These are phyloP conservation scores for Collybia sp. DNA, from an alignment of 768 basidiomycete species.

Conservation along the genomic window DNA sequence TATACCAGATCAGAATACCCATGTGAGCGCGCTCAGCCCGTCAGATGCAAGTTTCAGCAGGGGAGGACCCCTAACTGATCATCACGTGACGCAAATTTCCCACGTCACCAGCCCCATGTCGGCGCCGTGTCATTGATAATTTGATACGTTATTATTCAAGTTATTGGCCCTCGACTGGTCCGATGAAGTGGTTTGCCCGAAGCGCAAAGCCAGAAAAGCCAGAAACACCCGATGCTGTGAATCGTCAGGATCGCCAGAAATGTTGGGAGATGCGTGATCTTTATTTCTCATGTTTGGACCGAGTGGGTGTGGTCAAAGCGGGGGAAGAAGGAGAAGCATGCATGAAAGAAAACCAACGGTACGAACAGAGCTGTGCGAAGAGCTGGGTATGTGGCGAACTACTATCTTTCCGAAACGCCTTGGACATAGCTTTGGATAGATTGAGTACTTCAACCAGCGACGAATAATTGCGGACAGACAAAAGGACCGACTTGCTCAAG, in stretches of 20 bases:
- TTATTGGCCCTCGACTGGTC: neutral
- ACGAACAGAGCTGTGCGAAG: conserved; percentile 74
- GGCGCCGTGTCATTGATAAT: too few species aligned
- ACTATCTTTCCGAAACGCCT: neutral
- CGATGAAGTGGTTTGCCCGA: conserved; percentile 40
- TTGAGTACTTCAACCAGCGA: conserved; percentile 93
- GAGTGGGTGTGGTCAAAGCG: conserved; percentile 59
- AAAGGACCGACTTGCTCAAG: conserved; percentile 59
- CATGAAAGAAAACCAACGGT: conserved; percentile 45
- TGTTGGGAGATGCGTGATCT: conserved; percentile 87
- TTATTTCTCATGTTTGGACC: conserved; percentile 84
- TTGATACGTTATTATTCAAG: too few species aligned
- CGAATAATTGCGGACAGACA: conserved; percentile 78
- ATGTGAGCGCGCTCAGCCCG: too few species aligned
- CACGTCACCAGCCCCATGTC: too few species aligned
- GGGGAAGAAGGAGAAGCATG: conserved; percentile 70
- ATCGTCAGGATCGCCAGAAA: conserved; percentile 63
- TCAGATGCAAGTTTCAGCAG: too few species aligned
- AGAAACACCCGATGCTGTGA: conserved; percentile 36
- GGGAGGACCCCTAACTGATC: too few species aligned
- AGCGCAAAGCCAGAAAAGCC: conserved; percentile 18
- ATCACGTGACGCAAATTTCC: too few species aligned
- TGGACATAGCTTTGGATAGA: conserved; percentile 36
- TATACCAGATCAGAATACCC: too few species aligned
- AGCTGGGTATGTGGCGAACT: conserved; percentile 72